Evolutionary conservation across 768 basidiomycete species (phyloP).

Genomic region (Lyophyllum decastes): DNA sequence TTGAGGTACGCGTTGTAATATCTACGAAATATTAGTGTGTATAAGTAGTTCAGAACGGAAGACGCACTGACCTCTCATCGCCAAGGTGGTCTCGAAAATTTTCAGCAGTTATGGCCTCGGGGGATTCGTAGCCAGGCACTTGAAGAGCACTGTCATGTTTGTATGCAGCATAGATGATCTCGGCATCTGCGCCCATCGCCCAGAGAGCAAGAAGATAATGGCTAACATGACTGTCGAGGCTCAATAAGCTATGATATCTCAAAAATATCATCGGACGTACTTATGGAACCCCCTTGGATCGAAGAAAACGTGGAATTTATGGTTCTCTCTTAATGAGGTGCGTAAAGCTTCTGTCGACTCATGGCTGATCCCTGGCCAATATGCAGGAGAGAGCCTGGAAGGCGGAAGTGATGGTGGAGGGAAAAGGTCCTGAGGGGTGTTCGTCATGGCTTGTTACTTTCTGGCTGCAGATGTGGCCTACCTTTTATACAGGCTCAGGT

Average conservation of each 20-base stretch:
- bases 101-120: conserved; percentile 38
- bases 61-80: conserved; percentile 43
- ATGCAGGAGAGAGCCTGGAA: conserved; percentile 29
- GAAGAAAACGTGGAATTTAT: conserved; percentile 59
- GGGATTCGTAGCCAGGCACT: conserved; percentile 37
- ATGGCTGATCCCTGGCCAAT: conserved; percentile 33
- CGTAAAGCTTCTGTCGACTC: conserved; percentile 41
- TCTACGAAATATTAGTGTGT: conserved; percentile 29
- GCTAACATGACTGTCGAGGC: conserved; percentile 22
- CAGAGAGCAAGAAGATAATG: conserved; percentile 24
- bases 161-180: conserved; percentile 37
- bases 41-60: not conserved
- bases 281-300: conserved; percentile 41
- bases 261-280: conserved; percentile 17
- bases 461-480: not conserved
- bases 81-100: conserved; percentile 58
- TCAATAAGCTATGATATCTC: not conserved
- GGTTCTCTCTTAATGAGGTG: conserved; percentile 47
- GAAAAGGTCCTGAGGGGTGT: conserved; percentile 13
- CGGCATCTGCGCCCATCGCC: conserved; percentile 16
- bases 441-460: not conserved
- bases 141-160: conserved; percentile 31
- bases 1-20: conserved; percentile 60
- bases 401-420: conserved; percentile 17
- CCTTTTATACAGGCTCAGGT: not conserved